Percentiles rank a stretch among this genome's conserved stretches.
phyloP scores from a whole-genome alignment of 2,329 filamentous ascomycete species.

The Botrytis fabae region DNA sequence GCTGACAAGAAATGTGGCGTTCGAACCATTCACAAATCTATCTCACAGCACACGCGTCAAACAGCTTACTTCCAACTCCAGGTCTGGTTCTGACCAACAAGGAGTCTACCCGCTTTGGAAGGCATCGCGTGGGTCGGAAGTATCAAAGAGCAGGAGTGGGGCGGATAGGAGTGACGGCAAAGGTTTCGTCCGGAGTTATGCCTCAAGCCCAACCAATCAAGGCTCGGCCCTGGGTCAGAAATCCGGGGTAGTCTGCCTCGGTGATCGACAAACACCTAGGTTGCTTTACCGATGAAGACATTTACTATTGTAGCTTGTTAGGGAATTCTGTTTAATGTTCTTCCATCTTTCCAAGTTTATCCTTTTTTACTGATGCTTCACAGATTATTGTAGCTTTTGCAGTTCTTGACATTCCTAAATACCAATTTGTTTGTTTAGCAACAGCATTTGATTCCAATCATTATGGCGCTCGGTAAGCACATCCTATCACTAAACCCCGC shows the following conservation, averaged over 20 bases:
- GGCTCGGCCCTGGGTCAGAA: not conserved
- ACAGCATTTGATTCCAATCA: not conserved
- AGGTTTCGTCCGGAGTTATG: not conserved
- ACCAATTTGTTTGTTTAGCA: not conserved
- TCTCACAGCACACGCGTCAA: not conserved
- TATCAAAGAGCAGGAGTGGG: conserved; percentile 1
- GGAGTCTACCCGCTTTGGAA: not conserved
- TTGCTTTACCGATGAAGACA: conserved; percentile 1
- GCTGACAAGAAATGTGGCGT: not conserved
- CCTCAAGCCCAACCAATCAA: not conserved
- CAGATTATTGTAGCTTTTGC: not conserved
- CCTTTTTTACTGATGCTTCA: not conserved
- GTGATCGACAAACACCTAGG: conserved; percentile 4
- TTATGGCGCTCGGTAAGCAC: conserved; percentile 15
- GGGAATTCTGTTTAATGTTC: not conserved
- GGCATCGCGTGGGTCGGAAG: not conserved
- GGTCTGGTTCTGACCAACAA: not conserved
- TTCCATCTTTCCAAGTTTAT: not conserved
- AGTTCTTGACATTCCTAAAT: not conserved
- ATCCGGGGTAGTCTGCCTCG: conserved; percentile 12
- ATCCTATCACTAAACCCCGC: not conserved
- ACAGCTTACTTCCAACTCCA: not conserved
- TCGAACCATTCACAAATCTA: not conserved
- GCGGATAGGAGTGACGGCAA: not conserved
- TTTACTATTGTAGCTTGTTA: not conserved